Evolutionary conservation across 306 rosid species (phyloP).

Genomic region (Citrullus colocynthis): DNA sequence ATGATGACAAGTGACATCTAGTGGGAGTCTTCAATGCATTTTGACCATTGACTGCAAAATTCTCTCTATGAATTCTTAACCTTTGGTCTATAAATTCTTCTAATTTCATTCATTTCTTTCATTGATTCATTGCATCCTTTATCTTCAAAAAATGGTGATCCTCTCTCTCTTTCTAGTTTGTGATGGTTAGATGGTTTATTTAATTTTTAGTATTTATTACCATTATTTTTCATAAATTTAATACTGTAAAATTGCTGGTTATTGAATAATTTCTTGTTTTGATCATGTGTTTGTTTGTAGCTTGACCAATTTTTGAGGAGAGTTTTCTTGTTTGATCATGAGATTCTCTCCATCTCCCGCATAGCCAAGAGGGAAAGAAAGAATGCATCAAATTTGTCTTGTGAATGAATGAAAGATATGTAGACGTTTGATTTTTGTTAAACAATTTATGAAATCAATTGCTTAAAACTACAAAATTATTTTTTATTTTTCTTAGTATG

Average conservation of each 20-base stretch:
- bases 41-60: neutral
- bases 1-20: neutral
- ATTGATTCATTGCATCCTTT: neutral
- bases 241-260: no score
- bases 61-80: neutral
- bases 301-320: neutral
- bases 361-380: no score
- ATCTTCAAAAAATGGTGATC: neutral
- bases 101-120: neutral
- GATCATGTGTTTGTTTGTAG: neutral
- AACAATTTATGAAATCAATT: no score
- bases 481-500: no score
- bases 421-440: no score
- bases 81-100: neutral
- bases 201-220: no score
- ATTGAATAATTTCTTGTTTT: neutral
- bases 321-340: neutral
- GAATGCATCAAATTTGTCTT: no score
- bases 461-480: no score
- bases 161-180: neutral
- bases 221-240: no score
- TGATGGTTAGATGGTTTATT: neutral
- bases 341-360: neutral
- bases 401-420: no score
- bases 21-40: neutral